Conservation (phyloP, 2,329 filamentous ascomycete genomes). For the Penicillium hesseltinei region DNA sequence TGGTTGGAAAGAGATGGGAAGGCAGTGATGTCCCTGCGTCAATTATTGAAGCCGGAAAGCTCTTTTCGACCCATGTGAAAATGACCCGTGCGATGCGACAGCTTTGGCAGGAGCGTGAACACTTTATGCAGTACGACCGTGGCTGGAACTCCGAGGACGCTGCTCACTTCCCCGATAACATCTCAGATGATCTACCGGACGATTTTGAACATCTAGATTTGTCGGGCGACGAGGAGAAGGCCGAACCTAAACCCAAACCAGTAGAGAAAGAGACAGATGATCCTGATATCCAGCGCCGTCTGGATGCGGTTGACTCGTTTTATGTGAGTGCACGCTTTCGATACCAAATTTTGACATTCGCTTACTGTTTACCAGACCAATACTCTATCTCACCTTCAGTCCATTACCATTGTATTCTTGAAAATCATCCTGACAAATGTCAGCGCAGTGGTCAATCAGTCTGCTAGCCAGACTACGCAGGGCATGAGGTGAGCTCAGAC, state of each 20-base stretch:
- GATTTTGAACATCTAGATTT: conserved; percentile 35
- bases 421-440: conserved; percentile 86
- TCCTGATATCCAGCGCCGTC: conserved; percentile 51
- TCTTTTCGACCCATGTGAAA: conserved; percentile 85
- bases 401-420: conserved; percentile 85
- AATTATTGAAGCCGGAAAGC: conserved; percentile 87
- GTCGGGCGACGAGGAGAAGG: conserved; percentile 16
- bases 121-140: conserved; percentile 86
- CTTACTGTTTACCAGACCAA: conserved; percentile 54
- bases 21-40: conserved; percentile 90
- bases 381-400: conserved; percentile 82
- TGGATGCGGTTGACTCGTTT: conserved; percentile 74
- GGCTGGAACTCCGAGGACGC: conserved; percentile 68
- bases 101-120: conserved; percentile 89
- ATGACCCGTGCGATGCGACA: conserved; percentile 91
- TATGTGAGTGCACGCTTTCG: conserved; percentile 64
- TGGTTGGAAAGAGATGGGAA: conserved; percentile 85
- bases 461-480: conserved; percentile 46
- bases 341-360: not conserved
- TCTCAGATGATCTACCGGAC: conserved; percentile 40
- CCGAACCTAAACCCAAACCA: conserved; percentile 12
- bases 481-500: conserved; percentile 46
- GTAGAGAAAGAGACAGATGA: conserved; percentile 34
- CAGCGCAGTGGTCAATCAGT: conserved; percentile 71
- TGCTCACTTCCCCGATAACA: conserved; percentile 27